These are phyloP conservation scores for Zizania latifolia DNA, from an alignment of 176 grass and related monocot genomes.

Conservation along the genomic window DNA sequence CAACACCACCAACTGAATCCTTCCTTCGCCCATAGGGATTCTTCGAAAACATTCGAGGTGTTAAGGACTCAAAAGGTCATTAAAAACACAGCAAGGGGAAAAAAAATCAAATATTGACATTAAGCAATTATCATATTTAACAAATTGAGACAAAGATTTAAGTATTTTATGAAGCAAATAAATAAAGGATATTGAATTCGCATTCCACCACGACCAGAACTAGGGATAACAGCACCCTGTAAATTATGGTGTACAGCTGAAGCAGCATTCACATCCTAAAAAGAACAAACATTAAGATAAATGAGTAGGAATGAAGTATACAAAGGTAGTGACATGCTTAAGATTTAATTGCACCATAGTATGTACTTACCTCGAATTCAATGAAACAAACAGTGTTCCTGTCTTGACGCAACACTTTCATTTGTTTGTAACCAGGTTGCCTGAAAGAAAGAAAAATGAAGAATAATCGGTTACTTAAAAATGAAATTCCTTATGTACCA, in stretches of 20 bases:
- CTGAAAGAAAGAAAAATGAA: conserved; percentile 39
- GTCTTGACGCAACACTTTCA: conserved; percentile 94
- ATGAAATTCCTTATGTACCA: too few relatives aligned
- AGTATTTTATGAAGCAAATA: conserved; percentile 5
- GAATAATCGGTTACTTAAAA: conserved; percentile 18
- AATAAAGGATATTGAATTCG: conserved; percentile 98
- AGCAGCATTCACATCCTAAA: conserved; percentile 74
- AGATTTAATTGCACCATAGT: neutral
- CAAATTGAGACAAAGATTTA: neutral
- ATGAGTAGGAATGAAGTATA: conserved; percentile 26
- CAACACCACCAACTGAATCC: conserved; percentile 47
- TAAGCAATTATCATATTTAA: conserved; percentile 1
- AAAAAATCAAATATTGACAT: neutral
- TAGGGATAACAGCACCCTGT: conserved; percentile 92
- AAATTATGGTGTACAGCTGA: conserved; percentile 82
- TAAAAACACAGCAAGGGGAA: neutral
- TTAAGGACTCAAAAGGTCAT: conserved; percentile 44
- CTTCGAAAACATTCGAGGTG: conserved; percentile 67
- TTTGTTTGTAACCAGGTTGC: conserved; percentile 96
- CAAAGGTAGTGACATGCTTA: neutral
- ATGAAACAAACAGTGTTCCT: conserved; percentile 99
- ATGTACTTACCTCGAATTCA: conserved; percentile 71
- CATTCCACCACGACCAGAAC: conserved; percentile 99
- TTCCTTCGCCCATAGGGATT: conserved; percentile 95
- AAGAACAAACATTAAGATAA: conserved; percentile 15